A percentile compares a stretch with the other conserved stretches of the same genome.
These are phyloP conservation scores for Nannochloris sp. DNA, from an alignment of 139 green algal species.

Conservation along the genomic window DNA sequence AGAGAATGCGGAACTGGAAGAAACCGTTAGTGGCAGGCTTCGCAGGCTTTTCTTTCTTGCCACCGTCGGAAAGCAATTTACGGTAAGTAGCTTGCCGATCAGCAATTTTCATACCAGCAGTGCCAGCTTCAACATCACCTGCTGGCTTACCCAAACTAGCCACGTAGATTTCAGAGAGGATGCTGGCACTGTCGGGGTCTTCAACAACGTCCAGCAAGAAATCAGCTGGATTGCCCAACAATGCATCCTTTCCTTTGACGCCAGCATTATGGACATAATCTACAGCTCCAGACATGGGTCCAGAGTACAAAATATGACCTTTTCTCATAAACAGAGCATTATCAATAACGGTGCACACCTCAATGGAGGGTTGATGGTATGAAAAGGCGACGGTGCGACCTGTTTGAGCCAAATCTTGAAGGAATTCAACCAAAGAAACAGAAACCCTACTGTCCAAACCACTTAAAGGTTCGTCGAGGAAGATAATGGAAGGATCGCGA, in stretches of 20 bases:
- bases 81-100: too few relatives aligned
- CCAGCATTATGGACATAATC: slow-evolving; percentile 34
- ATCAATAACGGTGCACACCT: slow-evolving; percentile 59
- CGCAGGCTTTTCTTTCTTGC: too few relatives aligned
- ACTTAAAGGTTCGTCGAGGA: slow-evolving; percentile 65
- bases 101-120: too few relatives aligned
- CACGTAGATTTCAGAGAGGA: too few relatives aligned
- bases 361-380: slow-evolving; percentile 63
- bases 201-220: slow-evolving; percentile 68
- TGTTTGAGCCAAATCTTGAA: slow-evolving; percentile 30
- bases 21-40: too few relatives aligned
- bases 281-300: too few relatives aligned
- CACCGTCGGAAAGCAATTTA: too few relatives aligned
- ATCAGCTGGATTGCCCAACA: slow-evolving; percentile 59
- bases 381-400: slow-evolving; percentile 53
- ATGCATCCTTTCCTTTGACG: slow-evolving; percentile 35
- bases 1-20: too few relatives aligned
- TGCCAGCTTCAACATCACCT: too few relatives aligned
- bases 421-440: slow-evolving; percentile 37
- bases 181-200: too few relatives aligned
- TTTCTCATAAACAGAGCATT: slow-evolving; percentile 65
- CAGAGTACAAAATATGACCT: too few relatives aligned
- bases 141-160: too few relatives aligned
- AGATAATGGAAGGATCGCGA: slow-evolving; percentile 55
- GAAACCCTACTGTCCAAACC: slow-evolving; percentile 52